Base-by-base conservation (phyloP, 352 stramenopile genomes). In the Globisporangium abappressorium region DNA sequence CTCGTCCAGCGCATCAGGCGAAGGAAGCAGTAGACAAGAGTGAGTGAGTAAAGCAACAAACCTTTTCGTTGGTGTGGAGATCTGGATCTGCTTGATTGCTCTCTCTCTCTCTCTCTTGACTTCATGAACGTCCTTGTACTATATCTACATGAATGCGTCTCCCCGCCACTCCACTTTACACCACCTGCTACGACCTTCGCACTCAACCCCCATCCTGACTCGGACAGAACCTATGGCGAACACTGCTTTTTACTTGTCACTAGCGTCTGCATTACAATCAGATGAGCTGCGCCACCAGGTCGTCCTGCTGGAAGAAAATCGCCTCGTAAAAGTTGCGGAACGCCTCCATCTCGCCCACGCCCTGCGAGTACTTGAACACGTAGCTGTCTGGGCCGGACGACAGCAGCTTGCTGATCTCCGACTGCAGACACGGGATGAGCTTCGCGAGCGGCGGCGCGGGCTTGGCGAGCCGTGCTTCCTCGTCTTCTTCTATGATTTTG, bases 281-380 rank as follows among this genome's bases (percentile, higher is more conserved):
- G 43, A 78, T 78, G 62, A 91, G 71, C 66, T 78, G 71, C 28
- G 73, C 66, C 51, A 80, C 72, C 46, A 76, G 69, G 22, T 71
- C 71, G 54, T 79, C 76, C 62, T 89, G 73, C 69, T 91, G 77
- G 61, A 92, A 92, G 73, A 94, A 94, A 62, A 92, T 85, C 15
- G 85, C 83, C 64, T 92, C 84, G 74, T 94, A 94, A 63, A 94
- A 94, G 63, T 80, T 83, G n/a, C 83, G 84, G 60, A 94, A 94
- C n/a, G 82, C 72, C 55, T 91, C 84, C 71, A 94, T 87, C 68
- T 92, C 84, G 24, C 76, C 82, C 58, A 94, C 74, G 11, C 83
- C 82, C 51, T 91, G 84, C 20, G 85, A 94, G 74, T 94, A 92
- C 72, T 91, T 92, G 30, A 72, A 62, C 46, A 84, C 73, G 64